These are phyloP conservation scores for Ziziphus jujuba DNA, from an alignment of 306 rosid genomes.

Conservation along the genomic window DNA sequence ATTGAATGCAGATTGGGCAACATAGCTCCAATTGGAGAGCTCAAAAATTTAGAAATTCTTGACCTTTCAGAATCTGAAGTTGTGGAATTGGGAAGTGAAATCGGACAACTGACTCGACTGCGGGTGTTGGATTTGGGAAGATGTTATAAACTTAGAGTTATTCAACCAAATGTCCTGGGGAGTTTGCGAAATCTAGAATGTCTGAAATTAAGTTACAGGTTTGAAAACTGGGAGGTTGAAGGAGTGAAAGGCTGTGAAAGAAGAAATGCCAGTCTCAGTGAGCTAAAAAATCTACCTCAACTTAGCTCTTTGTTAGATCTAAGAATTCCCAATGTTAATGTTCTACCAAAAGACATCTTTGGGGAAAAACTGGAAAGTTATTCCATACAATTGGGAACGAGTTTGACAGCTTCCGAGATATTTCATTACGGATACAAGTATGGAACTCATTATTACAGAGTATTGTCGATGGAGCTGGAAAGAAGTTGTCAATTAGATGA, in stretches of 20 bases:
- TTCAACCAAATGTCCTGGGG: neutral
- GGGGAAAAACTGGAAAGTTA: too few species aligned
- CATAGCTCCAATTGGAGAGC: neutral
- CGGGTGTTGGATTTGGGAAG: neutral
- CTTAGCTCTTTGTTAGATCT: constrained; percentile 31
- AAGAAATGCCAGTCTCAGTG: constrained; percentile 27
- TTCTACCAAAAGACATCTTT: too few species aligned
- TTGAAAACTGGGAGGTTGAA: constrained; percentile 27
- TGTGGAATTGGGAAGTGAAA: neutral
- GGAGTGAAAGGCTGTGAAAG: constrained; percentile 4
- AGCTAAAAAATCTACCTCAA: constrained; percentile 26
- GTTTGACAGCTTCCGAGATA: too few species aligned
- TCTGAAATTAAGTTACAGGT: too few species aligned
- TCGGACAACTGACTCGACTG: neutral
- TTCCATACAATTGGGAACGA: too few species aligned
- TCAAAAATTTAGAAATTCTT: constrained; percentile 1
- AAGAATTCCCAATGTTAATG: constrained; percentile 15
- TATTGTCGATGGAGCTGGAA: too few species aligned
- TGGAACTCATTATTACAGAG: too few species aligned
- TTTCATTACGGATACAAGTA: too few species aligned
- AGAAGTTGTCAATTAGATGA: too few species aligned
- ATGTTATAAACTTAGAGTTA: accelerated
- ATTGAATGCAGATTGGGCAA: neutral
- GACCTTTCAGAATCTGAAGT: accelerated
- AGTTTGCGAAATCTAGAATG: neutral